Evolutionary conservation across 2,329 filamentous ascomycete species (phyloP).

Genomic region (Fusarium solani-melongenae): DNA sequence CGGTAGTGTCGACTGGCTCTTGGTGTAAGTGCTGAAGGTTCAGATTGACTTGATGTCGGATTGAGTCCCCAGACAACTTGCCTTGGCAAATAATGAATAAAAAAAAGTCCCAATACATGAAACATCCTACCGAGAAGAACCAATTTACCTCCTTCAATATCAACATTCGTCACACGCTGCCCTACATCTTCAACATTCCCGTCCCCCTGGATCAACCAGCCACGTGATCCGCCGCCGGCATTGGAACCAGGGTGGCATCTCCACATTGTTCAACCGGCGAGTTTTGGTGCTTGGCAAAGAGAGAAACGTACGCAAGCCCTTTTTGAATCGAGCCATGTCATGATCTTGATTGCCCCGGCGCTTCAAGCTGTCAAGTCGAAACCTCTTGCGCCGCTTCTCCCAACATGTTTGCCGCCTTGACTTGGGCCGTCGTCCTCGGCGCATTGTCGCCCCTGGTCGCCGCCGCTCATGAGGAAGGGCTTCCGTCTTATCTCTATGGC

Average conservation of each 20-base stretch:
- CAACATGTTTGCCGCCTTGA: slow-evolving; percentile 31
- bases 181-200: not conserved
- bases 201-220: slow-evolving; percentile 9
- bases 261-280: slow-evolving; percentile 24
- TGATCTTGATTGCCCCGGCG: slow-evolving; percentile 25
- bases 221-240: slow-evolving; percentile 35
- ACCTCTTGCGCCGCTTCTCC: slow-evolving; percentile 1
- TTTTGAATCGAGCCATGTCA: slow-evolving; percentile 25
- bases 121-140: not conserved
- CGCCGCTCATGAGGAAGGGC: slow-evolving; percentile 52
- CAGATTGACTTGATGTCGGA: not conserved
- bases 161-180: not conserved
- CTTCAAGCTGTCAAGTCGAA: slow-evolving; percentile 13
- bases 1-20: not conserved
- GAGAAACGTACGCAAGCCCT: not conserved
- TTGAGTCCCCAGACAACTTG: not conserved
- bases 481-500: slow-evolving; percentile 74
- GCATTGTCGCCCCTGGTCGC: slow-evolving; percentile 43
- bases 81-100: not conserved
- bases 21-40: not conserved
- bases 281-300: not conserved
- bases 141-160: not conserved
- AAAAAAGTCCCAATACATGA: not conserved
- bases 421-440: slow-evolving; percentile 33
- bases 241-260: slow-evolving; percentile 42